Evolutionary conservation across 2,329 filamentous ascomycete species (phyloP).

Genomic region (Colletotrichum gloeosporioides): DNA sequence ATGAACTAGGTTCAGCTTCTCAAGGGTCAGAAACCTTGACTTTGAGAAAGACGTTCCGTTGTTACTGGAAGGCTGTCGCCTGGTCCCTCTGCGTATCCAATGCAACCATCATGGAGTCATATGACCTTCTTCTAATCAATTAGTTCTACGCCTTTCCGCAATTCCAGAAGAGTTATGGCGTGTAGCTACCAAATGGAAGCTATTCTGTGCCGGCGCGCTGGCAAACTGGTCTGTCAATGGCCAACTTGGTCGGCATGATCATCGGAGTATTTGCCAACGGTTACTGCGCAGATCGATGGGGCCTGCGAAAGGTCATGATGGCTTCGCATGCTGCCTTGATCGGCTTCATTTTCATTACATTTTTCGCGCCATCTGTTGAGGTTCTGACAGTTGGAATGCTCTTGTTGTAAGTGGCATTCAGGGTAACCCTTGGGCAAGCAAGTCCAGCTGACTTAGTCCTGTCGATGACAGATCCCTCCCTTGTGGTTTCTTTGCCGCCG

Average conservation of each 20-base stretch:
- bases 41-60: not conserved
- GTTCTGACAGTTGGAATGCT: conserved; percentile 48
- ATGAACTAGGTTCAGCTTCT: not conserved
- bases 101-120: conserved; percentile 43
- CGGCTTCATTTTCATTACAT: conserved; percentile 50
- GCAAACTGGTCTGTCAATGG: conserved; percentile 44
- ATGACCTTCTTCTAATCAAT: conserved; percentile 30
- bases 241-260: conserved; percentile 27
- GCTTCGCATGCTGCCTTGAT: conserved; percentile 40
- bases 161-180: conserved; percentile 40
- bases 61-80: not conserved
- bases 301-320: conserved; percentile 49
- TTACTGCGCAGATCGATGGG: conserved; percentile 42
- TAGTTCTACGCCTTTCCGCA: conserved; percentile 42
- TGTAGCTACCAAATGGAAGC: conserved; percentile 27
- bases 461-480: conserved; percentile 34
- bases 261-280: conserved; percentile 44
- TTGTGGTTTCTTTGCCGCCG: conserved; percentile 50
- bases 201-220: conserved; percentile 44
- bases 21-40: not conserved
- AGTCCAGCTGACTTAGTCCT: not conserved
- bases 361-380: conserved; percentile 49
- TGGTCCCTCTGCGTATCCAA: conserved; percentile 35
- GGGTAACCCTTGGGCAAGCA: not conserved
- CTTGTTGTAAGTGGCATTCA: conserved; percentile 38